Percentiles rank a stretch among this genome's conserved stretches.
Evolutionary conservation across 345 rosid species (phyloP).

Genomic region (Cardiospermum halicacabum): DNA sequence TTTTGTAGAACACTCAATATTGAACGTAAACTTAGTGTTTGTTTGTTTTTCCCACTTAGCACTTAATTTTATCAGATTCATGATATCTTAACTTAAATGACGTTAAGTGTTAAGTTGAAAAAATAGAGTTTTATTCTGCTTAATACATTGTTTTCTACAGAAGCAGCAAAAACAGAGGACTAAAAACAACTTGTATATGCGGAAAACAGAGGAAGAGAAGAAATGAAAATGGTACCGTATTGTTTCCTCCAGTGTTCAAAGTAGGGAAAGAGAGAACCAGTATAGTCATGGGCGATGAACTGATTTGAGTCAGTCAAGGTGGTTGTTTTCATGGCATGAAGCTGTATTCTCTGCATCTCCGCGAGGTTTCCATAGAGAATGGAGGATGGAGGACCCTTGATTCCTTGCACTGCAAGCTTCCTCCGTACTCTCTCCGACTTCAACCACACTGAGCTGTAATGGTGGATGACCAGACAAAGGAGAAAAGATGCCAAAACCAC

Average conservation of each 20-base stretch:
- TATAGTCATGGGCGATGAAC: slow-evolving; percentile 59
- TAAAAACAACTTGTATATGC: not conserved
- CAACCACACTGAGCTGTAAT: slow-evolving; percentile 20
- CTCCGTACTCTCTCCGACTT: slow-evolving; percentile 25
- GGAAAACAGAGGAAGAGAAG: not conserved
- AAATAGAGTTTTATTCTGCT: too few species aligned
- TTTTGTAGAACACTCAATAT: too few species aligned
- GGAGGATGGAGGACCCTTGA: slow-evolving; percentile 62
- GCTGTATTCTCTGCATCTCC: slow-evolving; percentile 60
- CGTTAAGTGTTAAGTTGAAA: too few species aligned
- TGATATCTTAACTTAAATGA: too few species aligned
- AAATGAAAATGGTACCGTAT: slow-evolving; percentile 42
- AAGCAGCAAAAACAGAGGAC: not conserved
- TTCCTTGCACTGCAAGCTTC: slow-evolving; percentile 56
- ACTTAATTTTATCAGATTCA: too few species aligned
- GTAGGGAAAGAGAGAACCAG: slow-evolving; percentile 71
- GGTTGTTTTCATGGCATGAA: slow-evolving; percentile 9
- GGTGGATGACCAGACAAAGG: slow-evolving; percentile 14
- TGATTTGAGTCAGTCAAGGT: slow-evolving; percentile 4
- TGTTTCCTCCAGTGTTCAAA: slow-evolving; percentile 69
- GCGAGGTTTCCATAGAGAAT: slow-evolving; percentile 54
- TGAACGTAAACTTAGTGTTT: too few species aligned
- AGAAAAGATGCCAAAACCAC: not conserved
- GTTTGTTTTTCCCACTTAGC: too few species aligned
- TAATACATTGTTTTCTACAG: too few species aligned